These are phyloP conservation scores for Chrysoporthe puriensis DNA, from an alignment of 2,329 filamentous ascomycete species.

Conservation along the genomic window DNA sequence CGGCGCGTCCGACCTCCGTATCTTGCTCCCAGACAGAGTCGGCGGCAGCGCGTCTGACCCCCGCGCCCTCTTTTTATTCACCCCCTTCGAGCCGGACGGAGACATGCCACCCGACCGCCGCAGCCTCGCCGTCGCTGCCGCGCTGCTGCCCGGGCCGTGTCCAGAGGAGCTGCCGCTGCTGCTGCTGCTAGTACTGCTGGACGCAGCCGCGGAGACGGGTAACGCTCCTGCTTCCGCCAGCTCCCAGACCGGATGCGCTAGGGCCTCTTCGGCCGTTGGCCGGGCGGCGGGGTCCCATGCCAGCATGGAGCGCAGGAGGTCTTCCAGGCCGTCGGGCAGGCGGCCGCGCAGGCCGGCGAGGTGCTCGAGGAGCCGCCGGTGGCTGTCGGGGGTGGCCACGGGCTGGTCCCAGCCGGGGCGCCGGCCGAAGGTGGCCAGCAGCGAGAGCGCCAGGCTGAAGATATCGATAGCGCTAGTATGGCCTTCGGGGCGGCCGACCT, in stretches of 20 bases:
- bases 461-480: constrained; percentile 14
- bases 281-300: constrained; percentile 3
- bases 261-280: constrained; percentile 4
- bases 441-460: constrained; percentile 13
- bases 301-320: constrained; percentile 11
- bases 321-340: not conserved
- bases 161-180: not conserved
- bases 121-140: not conserved
- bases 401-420: not conserved
- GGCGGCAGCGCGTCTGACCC: not conserved
- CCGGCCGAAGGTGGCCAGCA: constrained; percentile 8
- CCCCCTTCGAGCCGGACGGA: not conserved
- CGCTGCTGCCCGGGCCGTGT: not conserved
- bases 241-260: not conserved
- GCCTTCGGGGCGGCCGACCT: not conserved
- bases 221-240: not conserved
- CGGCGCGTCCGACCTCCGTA: no score
- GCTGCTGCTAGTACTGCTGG: not conserved
- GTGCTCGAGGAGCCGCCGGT: not conserved
- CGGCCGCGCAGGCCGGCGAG: constrained; percentile 4
- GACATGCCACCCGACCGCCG: not conserved
- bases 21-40: not conserved
- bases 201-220: not conserved
- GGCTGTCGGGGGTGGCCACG: not conserved
- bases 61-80: not conserved